phyloP scores from a whole-genome alignment of 768 basidiomycete species.

The Psilocybe tampanensis region DNA sequence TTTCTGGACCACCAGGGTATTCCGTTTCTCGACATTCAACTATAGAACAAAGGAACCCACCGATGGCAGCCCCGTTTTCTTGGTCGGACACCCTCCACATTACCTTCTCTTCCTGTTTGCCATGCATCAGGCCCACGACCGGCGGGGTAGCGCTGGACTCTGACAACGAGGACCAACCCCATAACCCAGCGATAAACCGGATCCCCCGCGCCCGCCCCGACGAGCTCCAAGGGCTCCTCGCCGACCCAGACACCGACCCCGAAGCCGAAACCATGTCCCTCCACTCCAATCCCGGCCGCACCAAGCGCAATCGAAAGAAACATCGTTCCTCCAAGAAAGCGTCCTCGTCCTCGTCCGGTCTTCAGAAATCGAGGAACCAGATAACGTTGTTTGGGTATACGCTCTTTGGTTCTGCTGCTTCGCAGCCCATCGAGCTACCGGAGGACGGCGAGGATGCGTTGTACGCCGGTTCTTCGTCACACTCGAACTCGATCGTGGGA shows the following conservation, averaged over 20 bases:
- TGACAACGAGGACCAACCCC: constrained; percentile 14
- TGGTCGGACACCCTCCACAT: constrained; percentile 66
- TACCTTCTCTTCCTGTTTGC: constrained; percentile 59
- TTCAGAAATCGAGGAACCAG: constrained; percentile 14
- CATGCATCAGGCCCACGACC: constrained; percentile 46
- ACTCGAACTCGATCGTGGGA: not conserved
- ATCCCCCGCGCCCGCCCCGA: constrained; percentile 39
- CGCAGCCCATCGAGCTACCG: constrained; percentile 56
- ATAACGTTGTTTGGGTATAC: constrained; percentile 69
- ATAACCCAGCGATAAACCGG: constrained; percentile 32
- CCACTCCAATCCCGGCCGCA: constrained; percentile 59
- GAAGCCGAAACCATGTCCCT: constrained; percentile 68
- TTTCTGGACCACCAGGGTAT: too few species aligned
- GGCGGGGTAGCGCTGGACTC: constrained; percentile 15
- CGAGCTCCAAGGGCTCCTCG: constrained; percentile 42
- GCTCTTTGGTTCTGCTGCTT: constrained; percentile 60
- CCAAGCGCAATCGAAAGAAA: constrained; percentile 28
- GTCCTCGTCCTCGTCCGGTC: too few species aligned
- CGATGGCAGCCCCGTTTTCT: constrained; percentile 46
- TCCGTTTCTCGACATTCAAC: not conserved
- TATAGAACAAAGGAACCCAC: not conserved
- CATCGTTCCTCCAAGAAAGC: constrained; percentile 31
- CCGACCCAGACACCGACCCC: constrained; percentile 42
- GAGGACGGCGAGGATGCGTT: constrained; percentile 50
- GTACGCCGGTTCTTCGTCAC: constrained; percentile 9